Evolutionary conservation across 176 grass and related monocot genomes (phyloP), one percentile per base, ranked within the genome.

Genomic region (Phoenix roebelenii): DNA sequence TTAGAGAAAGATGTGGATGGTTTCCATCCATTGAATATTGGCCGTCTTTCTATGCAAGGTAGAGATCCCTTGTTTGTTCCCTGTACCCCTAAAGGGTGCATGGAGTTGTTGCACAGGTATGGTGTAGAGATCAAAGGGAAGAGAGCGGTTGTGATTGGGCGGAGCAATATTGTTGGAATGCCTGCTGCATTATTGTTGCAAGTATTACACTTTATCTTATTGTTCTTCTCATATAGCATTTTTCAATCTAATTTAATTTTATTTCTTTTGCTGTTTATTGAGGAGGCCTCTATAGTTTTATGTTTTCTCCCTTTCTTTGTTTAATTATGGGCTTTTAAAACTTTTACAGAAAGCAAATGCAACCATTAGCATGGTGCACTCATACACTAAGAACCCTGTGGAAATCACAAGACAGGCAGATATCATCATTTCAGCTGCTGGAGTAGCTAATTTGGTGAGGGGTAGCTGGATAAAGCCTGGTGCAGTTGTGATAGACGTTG

Each of bases 31-130:
- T 71, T 97, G 54, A 97, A 97, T 67, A 98, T 98, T 61, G 93
- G 93, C 18, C 79, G 84, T 32, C 87, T 98, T 70, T 81, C 93
- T 28, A 98, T 98, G 93, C 93, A 98, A 85, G 87, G 93, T 22
- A 59, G 93, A 28, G 76, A 98, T 52, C 84, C 93, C 0, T 80
- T 88, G 52, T 98, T 92, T 84, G 81, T 92, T 65, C 87, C 93
- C 32, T 97, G 93, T 79, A 97, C 93, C 18, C 93, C 93, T n/a
- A 97, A 91, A 82, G 84, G 93, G 77, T 97, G 93, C 75, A 97
- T 97, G 72, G 93, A 97, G 64, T 72, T 97, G 56, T 69, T 97
- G 20, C 72, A 78, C 66, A 76, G 87, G 78, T 83, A 67, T 66
- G 80, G 78, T 64, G 79, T 88, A 52, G 81, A 97, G 67, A 85